phyloP scores from a whole-genome alignment of 306 rosid species.

The Quercus ilex region DNA sequence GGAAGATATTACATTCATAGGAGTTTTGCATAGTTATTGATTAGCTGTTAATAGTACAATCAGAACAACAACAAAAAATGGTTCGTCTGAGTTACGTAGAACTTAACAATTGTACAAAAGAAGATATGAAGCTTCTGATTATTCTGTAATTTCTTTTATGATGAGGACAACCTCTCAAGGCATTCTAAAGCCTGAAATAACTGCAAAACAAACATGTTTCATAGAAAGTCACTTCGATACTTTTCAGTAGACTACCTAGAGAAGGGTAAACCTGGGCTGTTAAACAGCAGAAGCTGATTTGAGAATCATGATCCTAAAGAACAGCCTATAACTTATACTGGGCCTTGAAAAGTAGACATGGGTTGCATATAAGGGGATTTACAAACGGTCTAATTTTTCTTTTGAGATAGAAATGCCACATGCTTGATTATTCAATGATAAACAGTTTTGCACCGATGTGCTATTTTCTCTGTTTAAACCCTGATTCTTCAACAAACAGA shows the following conservation, averaged over 20 bases:
- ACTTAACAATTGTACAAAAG: too few species aligned
- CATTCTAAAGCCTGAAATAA: neutral
- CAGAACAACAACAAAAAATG: neutral
- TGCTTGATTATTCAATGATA: neutral
- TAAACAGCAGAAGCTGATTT: neutral
- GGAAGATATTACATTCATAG: neutral
- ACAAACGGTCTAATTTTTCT: neutral
- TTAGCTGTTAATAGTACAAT: neutral
- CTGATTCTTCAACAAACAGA: conserved; percentile 34
- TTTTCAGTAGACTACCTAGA: neutral
- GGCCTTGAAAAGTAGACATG: neutral
- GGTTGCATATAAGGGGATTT: conserved; percentile 4
- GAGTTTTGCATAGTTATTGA: neutral
- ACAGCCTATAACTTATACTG: neutral
- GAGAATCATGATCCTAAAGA: neutral
- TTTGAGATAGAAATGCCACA: neutral
- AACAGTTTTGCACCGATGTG: conserved; percentile 21
- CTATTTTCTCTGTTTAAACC: conserved; percentile 23
- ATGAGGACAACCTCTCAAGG: neutral
- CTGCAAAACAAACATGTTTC: neutral
- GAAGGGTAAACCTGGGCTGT: neutral
- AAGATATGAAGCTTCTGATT: too few species aligned
- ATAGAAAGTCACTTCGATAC: neutral
- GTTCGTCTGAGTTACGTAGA: too few species aligned
- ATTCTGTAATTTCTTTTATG: too few species aligned